Percentiles rank a stretch among this genome's conserved stretches.
Conservation (phyloP, 148 eudicot genomes). For the Oxyria digyna region DNA sequence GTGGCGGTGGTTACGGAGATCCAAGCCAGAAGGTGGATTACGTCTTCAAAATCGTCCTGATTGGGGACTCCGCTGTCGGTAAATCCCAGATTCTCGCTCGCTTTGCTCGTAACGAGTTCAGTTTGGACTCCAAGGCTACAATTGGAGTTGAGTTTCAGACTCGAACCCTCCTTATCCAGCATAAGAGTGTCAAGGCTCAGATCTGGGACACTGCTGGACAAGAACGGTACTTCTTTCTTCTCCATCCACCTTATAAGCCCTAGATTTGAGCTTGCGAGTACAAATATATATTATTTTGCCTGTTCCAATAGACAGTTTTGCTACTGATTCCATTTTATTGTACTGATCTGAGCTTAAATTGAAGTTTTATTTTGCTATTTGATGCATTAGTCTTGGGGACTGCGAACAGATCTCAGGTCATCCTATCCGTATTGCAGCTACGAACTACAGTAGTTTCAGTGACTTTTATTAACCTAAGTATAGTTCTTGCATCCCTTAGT, state of each 20-base stretch:
- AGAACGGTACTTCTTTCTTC: slow-evolving; percentile 29
- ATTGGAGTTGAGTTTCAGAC: slow-evolving; percentile 83
- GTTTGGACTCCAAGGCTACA: slow-evolving; percentile 72
- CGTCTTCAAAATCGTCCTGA: slow-evolving; percentile 65
- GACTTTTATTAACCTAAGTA: neutral
- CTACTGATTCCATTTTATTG: neutral
- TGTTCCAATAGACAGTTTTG: neutral
- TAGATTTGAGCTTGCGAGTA: neutral
- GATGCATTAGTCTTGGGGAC: neutral
- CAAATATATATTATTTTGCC: neutral
- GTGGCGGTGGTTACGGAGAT: slow-evolving; percentile 35
- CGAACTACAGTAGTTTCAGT: neutral
- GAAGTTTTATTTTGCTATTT: neutral
- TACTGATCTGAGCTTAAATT: neutral
- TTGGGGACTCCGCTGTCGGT: slow-evolving; percentile 72
- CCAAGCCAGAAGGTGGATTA: slow-evolving; percentile 53
- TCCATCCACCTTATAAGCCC: neutral
- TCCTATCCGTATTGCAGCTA: neutral
- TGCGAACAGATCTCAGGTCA: neutral
- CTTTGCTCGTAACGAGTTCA: slow-evolving; percentile 66
- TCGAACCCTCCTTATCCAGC: slow-evolving; percentile 48
- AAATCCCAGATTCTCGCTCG: slow-evolving; percentile 68
- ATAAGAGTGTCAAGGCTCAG: slow-evolving; percentile 73
- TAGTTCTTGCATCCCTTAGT: neutral
- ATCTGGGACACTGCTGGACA: slow-evolving; percentile 96